Evolutionary conservation across 2,329 filamentous ascomycete species (phyloP).

Genomic region (Aspergillus texensis): DNA sequence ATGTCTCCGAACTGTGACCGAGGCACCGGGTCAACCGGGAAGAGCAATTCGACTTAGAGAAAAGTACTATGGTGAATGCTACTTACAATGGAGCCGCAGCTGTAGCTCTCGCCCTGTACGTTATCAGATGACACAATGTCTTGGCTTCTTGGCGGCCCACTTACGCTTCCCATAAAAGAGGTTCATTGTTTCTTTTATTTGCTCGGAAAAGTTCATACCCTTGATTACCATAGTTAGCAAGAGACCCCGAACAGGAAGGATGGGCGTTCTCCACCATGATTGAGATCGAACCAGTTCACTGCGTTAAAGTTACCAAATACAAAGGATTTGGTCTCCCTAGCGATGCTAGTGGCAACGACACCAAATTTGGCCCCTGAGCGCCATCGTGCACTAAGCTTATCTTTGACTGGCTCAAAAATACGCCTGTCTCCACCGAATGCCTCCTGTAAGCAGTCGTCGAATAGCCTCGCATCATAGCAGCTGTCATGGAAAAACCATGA

Average conservation of each 20-base stretch:
- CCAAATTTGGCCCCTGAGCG: conserved; percentile 17
- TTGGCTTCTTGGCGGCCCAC: neutral
- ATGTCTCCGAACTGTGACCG: too few species aligned
- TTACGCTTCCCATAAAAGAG: conserved; percentile 16
- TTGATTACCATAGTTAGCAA: neutral
- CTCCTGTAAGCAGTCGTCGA: conserved; percentile 21
- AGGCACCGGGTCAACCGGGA: neutral
- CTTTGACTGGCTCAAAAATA: conserved; percentile 17
- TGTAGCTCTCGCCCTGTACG: conserved; percentile 21
- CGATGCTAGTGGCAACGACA: conserved; percentile 23
- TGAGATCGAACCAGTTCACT: conserved; percentile 1
- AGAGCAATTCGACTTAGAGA: neutral
- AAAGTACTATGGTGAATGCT: neutral
- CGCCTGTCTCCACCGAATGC: conserved; percentile 18
- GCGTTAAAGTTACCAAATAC: conserved; percentile 27
- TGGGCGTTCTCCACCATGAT: neutral
- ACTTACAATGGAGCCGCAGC: conserved; percentile 23
- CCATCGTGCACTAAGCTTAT: neutral
- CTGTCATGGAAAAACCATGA: conserved; percentile 24
- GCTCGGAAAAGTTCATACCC: conserved; percentile 19
- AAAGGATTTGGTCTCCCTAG: conserved; percentile 21
- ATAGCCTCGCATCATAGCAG: conserved; percentile 23
- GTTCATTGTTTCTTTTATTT: conserved; percentile 11
- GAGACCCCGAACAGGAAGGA: too few species aligned
- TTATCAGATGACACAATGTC: neutral